Conservation (phyloP, 495 filamentous ascomycete species). For the Friedmanniomyces endolithicus region DNA sequence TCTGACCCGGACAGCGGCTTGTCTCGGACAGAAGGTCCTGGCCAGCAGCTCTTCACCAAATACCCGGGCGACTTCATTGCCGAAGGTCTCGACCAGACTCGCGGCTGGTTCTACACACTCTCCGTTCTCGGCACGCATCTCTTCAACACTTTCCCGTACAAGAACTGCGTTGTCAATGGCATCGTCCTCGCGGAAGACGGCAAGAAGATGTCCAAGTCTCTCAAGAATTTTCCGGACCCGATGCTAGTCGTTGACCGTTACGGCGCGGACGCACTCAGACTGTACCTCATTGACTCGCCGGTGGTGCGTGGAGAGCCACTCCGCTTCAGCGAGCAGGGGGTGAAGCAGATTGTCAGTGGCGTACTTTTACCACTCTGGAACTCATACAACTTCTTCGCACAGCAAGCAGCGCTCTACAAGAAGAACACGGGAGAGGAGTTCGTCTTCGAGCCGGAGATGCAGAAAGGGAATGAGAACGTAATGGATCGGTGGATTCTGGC, state of each 20-base stretch:
- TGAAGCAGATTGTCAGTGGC: conserved; percentile 91
- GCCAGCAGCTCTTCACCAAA: conserved; percentile 59
- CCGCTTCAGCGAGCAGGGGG: conserved; percentile 81
- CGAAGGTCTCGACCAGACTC: conserved; percentile 86
- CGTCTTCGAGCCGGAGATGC: conserved; percentile 62
- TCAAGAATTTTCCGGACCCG: conserved; percentile 97
- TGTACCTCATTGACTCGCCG: conserved; percentile 95
- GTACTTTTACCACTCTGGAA: conserved; percentile 94
- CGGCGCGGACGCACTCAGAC: conserved; percentile 82
- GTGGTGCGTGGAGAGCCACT: conserved; percentile 89
- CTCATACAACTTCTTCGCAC: conserved; percentile 93
- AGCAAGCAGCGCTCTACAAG: conserved; percentile 85
- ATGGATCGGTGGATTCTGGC: conserved; percentile 97
- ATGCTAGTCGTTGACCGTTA: conserved; percentile 71
- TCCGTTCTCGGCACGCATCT: conserved; percentile 83
- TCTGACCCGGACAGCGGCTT: conserved; percentile 13
- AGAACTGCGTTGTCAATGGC: conserved; percentile 94
- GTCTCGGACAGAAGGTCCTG: conserved; percentile 15
- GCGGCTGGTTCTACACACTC: conserved; percentile 97
- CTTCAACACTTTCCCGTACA: conserved; percentile 79
- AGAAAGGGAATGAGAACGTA: conserved; percentile 70
- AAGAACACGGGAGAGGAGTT: conserved; percentile 74
- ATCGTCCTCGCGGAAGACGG: conserved; percentile 93
- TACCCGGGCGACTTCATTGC: conserved; percentile 98
- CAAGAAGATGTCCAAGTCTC: conserved; percentile 98